Conservation (phyloP, 1,139 yeast genomes). For the Casaregolazyma suthepensis region DNA sequence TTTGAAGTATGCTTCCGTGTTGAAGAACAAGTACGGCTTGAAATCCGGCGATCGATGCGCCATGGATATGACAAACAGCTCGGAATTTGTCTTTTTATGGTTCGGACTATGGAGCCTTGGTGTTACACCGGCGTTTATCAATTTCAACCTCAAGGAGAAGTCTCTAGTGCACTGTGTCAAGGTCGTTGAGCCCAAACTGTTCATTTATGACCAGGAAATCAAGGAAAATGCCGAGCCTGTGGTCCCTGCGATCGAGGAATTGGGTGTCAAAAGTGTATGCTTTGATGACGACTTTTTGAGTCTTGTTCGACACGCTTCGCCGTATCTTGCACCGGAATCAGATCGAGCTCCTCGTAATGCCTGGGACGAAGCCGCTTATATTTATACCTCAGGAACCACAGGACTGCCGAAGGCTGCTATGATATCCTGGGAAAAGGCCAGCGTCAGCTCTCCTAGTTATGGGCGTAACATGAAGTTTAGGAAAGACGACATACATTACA, state of each 20-base stretch:
- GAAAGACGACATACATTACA: slow-evolving; percentile 56
- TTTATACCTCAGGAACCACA: slow-evolving; percentile 92
- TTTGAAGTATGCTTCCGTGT: slow-evolving; percentile 57
- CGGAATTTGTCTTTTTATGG: slow-evolving; percentile 75
- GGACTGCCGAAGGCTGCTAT: slow-evolving; percentile 94
- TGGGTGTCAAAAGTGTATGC: slow-evolving; percentile 52
- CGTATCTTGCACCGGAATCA: slow-evolving; percentile 40
- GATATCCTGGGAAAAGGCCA: slow-evolving; percentile 83
- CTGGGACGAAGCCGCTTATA: slow-evolving; percentile 57
- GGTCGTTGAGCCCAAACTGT: slow-evolving; percentile 56
- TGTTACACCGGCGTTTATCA: slow-evolving; percentile 81
- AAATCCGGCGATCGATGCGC: slow-evolving; percentile 67
- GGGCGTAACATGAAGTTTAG: slow-evolving; percentile 62
- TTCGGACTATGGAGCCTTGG: slow-evolving; percentile 88
- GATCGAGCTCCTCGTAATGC: slow-evolving; percentile 25
- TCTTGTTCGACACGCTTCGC: slow-evolving; percentile 36
- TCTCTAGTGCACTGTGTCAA: slow-evolving; percentile 78
- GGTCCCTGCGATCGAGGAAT: slow-evolving; percentile 47
- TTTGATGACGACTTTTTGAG: slow-evolving; percentile 43
- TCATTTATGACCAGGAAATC: slow-evolving; percentile 73
- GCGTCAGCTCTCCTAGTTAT: slow-evolving; percentile 63
- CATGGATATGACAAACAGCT: slow-evolving; percentile 74
- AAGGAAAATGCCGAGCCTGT: slow-evolving; percentile 39
- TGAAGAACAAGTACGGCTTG: slow-evolving; percentile 59
- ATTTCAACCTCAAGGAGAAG: slow-evolving; percentile 68